phyloP scores from a whole-genome alignment of 305 asterid genomes.

The Petunia hybrid region DNA sequence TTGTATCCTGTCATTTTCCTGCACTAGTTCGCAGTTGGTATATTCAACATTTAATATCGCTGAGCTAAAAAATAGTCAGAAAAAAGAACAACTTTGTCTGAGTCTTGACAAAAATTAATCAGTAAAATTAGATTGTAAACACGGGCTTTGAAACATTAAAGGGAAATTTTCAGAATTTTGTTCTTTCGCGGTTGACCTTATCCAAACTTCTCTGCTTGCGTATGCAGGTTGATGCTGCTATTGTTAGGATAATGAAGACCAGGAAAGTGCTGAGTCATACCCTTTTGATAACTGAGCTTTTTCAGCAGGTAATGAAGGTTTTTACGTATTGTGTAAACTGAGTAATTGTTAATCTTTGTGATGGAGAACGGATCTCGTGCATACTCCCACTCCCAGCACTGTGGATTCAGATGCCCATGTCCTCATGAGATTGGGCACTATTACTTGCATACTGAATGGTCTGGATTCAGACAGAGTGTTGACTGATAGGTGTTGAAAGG shows the following conservation, averaged over 20 bases:
- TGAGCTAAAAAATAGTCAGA: not conserved
- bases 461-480: not conserved
- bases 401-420: not conserved
- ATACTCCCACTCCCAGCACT: not conserved
- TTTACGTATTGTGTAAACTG: not conserved
- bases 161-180: not conserved
- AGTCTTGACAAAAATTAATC: not conserved
- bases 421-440: not conserved
- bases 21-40: conserved; percentile 16
- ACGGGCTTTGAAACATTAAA: not conserved
- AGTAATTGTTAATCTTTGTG: conserved; percentile 9
- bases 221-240: conserved; percentile 96
- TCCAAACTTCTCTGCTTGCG: conserved; percentile 18
- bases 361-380: conserved; percentile 8
- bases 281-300: conserved; percentile 91
- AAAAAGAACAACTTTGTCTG: not conserved
- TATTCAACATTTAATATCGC: not conserved
- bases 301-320: conserved; percentile 76
- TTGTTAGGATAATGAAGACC: conserved; percentile 99
- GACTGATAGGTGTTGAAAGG: conserved; percentile 1
- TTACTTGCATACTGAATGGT: not conserved
- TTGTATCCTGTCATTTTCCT: not conserved
- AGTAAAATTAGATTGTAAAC: not conserved
- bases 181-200: not conserved
- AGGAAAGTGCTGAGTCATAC: conserved; percentile 96